These are phyloP conservation scores for Amesomyces nigricolor DNA, from an alignment of 2,329 filamentous ascomycete species.

Conservation along the genomic window DNA sequence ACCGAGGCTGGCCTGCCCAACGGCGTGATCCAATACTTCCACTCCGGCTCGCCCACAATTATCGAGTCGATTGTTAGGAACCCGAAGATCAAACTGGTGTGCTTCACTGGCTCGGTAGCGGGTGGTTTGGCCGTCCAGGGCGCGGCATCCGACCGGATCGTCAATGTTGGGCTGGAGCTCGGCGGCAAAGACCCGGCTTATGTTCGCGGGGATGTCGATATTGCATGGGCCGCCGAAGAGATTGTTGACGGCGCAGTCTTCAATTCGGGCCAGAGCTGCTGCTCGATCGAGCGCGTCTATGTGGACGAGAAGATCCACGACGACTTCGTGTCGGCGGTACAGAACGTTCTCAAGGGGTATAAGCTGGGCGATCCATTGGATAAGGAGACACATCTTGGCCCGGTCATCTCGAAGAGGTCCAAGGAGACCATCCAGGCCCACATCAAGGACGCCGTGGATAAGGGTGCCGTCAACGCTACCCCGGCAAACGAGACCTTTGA, in stretches of 20 bases:
- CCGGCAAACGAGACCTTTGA: conserved; percentile 74
- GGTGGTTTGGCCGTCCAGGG: conserved; percentile 81
- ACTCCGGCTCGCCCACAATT: conserved; percentile 70
- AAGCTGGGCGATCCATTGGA: conserved; percentile 84
- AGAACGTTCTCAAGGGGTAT: conserved; percentile 75
- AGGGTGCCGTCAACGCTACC: conserved; percentile 79
- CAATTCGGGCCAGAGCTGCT: conserved; percentile 98
- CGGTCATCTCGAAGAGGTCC: conserved; percentile 77
- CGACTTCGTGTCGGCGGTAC: conserved; percentile 69
- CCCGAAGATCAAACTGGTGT: conserved; percentile 72
- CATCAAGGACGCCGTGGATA: conserved; percentile 72
- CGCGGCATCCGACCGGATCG: conserved; percentile 75
- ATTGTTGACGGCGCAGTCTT: conserved; percentile 95
- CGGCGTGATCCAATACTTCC: conserved; percentile 86
- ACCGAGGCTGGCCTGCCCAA: conserved; percentile 71
- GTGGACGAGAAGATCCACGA: conserved; percentile 83
- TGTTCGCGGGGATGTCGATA: conserved; percentile 75
- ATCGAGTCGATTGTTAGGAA: conserved; percentile 76
- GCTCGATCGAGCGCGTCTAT: conserved; percentile 85
- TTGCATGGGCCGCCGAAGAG: conserved; percentile 86
- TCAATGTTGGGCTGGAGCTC: conserved; percentile 83
- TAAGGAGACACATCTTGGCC: conserved; percentile 74
- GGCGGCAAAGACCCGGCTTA: conserved; percentile 96
- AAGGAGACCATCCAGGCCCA: conserved; percentile 72
- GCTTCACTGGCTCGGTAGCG: conserved; percentile 90